Evolutionary conservation across 2,329 filamentous ascomycete species (phyloP), one percentile per base, ranked within the genome.

Genomic region (Penicillium rolfsii): DNA sequence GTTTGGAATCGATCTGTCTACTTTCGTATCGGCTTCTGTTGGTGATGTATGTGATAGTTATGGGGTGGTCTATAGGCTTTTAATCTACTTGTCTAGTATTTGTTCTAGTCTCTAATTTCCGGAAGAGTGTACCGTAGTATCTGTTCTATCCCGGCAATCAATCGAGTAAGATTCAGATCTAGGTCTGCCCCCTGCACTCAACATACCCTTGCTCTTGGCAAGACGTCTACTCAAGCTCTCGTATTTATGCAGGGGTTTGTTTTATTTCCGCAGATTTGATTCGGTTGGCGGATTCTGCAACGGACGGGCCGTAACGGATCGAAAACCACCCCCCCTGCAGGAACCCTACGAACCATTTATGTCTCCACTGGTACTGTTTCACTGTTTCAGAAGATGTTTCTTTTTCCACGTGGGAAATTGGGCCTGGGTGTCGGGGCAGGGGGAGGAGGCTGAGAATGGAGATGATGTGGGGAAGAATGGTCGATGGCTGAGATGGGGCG

Each of bases 401-500:
- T 43, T 7, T 8, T 38, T 54, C 53, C 60, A 62, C 60, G 57
- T 62, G 60, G 60, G 7, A 38, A 36, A 28, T 38, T 38, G 41
- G 46, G 52, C 28, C 50, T 33, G 30, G 45, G 9, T 28, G 52
- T 12, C n/a, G 48, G 19, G 19, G 19, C 19, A 43, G 41, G 40
- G 48, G 19, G 12, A 48, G 33, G 49, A 19, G 55, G 33, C 30
- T 35, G 8, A 28, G 49, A 53, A 53, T 46, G 55, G 43, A 28
- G 33, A 30, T 30, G 7, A 4, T 35, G 46, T 50, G n/a, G 46
- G 46, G 46, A 50, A 28, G 46, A 50, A 35, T 46, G 5, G 43
- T n/a, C 14, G 5, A 50, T 40, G 3, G 43, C 6, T 33, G n/a
- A 26, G 28, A 48, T 16, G 33, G 19, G 41, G 38, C 30, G 43